Percentiles rank a stretch among this genome's conserved stretches.
Evolutionary conservation across 2,329 filamentous ascomycete species (phyloP).

Genomic region (Pseudogymnoascus sp.): DNA sequence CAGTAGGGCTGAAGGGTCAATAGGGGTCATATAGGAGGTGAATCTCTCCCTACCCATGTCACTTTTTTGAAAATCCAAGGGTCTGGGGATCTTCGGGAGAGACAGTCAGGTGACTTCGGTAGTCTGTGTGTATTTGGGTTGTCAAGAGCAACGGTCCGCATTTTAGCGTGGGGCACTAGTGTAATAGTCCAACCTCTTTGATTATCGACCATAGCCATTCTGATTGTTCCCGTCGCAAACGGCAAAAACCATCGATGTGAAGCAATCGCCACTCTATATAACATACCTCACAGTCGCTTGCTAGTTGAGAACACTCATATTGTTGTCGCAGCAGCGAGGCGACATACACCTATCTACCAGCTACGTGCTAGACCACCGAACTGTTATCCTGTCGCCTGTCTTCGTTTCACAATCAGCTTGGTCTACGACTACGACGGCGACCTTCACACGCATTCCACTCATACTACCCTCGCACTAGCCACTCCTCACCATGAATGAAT

Average conservation of each 20-base stretch:
- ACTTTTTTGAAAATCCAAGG: background rate
- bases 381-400: background rate
- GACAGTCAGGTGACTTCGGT: background rate
- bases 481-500: background rate
- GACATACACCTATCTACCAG: background rate
- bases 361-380: background rate
- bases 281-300: background rate
- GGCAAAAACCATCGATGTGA: background rate
- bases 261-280: background rate
- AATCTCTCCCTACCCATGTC: conserved; percentile 2
- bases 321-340: background rate
- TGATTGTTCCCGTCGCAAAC: conserved; percentile 11
- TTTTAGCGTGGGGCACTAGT: conserved; percentile 11
- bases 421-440: background rate
- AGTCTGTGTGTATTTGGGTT: background rate
- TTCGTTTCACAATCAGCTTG: background rate
- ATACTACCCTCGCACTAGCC: background rate
- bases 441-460: background rate
- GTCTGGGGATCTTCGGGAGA: conserved; percentile 3
- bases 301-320: background rate
- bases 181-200: conserved; percentile 3
- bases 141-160: conserved; percentile 11
- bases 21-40: conserved; percentile 11
- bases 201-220: conserved; percentile 10
- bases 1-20: conserved; percentile 4